phyloP scores from a whole-genome alignment of 2,329 filamentous ascomycete genomes.

The Celoporthe dispersa region DNA sequence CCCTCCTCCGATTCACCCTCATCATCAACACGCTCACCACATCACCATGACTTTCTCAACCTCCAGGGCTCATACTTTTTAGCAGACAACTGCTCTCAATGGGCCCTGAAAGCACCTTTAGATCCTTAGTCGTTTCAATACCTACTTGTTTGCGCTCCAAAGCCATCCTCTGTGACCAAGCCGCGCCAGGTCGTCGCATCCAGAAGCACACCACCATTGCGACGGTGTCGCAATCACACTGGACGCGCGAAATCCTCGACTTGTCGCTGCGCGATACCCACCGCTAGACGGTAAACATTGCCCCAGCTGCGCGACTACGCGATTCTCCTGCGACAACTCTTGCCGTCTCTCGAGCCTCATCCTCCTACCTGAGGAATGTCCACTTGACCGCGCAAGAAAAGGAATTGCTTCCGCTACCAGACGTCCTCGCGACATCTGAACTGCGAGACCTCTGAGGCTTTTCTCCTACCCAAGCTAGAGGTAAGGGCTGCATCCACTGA shows the following conservation, averaged over 20 bases:
- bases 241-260: background rate
- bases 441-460: background rate
- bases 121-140: background rate
- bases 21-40: background rate
- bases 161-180: background rate
- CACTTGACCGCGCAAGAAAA: background rate
- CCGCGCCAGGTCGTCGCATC: background rate
- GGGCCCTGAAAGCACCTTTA: background rate
- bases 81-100: background rate
- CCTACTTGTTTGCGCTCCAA: background rate
- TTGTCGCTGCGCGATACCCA: background rate
- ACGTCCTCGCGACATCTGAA: background rate
- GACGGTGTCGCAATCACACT: background rate
- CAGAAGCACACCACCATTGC: background rate
- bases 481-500: background rate
- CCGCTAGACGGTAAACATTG: background rate
- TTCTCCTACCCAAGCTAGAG: background rate
- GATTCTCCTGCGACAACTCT: background rate
- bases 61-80: background rate
- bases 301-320: background rate
- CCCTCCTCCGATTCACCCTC: background rate
- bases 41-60: background rate
- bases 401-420: background rate
- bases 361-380: background rate
- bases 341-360: background rate